These are phyloP conservation scores for Wallacemonas collosoma DNA, from an alignment of 208 protist species.

Conservation along the genomic window DNA sequence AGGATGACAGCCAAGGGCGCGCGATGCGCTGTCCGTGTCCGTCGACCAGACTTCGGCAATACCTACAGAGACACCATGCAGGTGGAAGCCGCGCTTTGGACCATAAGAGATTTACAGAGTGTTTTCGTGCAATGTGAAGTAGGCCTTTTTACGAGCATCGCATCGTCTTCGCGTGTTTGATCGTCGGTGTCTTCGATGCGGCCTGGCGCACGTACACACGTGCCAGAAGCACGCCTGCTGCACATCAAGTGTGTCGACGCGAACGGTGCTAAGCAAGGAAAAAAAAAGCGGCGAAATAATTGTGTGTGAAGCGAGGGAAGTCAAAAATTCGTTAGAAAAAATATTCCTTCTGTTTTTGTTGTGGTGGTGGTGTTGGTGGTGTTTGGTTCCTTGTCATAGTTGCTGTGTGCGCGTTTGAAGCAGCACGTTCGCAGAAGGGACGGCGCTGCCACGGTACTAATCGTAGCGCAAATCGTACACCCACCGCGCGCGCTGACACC, in stretches of 20 bases:
- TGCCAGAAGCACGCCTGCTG: not conserved
- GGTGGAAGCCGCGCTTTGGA: no score
- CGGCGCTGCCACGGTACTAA: slow-evolving; percentile 16
- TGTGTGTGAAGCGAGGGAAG: not conserved
- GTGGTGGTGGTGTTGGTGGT: not conserved
- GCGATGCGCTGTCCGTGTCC: no score
- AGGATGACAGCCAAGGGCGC: no score
- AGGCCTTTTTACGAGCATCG: no score
- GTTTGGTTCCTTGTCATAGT: no score
- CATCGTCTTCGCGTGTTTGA: no score
- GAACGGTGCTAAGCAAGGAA: not conserved
- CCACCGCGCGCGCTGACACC: slow-evolving; percentile 49
- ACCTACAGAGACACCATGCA: no score
- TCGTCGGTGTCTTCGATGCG: no score
- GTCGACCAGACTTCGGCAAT: no score
- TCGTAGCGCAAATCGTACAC: slow-evolving; percentile 67
- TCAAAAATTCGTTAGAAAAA: slow-evolving; percentile 7
- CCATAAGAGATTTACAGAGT: no score
- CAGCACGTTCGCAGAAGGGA: not conserved
- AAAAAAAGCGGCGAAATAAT: slow-evolving; percentile 1
- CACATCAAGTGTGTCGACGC: not conserved
- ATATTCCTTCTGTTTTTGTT: slow-evolving; percentile 11
- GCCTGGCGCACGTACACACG: not conserved
- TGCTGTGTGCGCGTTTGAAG: no score
- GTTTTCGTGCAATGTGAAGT: no score